Evolutionary conservation across 2,329 filamentous ascomycete species (phyloP), one percentile per base, ranked within the genome.

Genomic region (Aspergillus novofumigatus): DNA sequence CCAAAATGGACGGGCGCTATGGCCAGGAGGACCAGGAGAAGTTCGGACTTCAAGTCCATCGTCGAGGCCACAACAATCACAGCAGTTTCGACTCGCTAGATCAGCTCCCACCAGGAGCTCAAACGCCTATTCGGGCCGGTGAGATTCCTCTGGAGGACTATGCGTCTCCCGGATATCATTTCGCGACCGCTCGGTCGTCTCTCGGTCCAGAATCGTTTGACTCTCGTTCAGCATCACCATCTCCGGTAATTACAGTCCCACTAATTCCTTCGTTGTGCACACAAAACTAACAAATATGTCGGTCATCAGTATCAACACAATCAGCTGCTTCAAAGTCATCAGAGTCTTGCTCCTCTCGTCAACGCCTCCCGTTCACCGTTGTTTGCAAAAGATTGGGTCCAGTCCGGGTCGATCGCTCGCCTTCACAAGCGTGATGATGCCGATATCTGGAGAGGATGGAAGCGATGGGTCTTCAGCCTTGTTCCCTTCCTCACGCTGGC

Each of bases 371-470:
- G 65, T 1, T 67, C 70, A 7, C 69, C 69, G 3, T 60, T 65
- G 17, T 69, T 72, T 35, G 62, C 65, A n/a, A 69, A 67, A 50
- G 72, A 75, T 48, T 75, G 72, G 72, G 68, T 74, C 23, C 65
- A 74, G 53, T 66, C 70, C 9, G 72, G 73, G 11, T 70, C 70
- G 0, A 74, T 75, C 52, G 69, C 72, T 32, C 68, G 69, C 41
- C 49, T 75, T 20, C 67, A 69, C 51, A 65, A 70, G 26, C 69
- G 72, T 26, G 73, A 76, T 53, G 73, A 76, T 59, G 65, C 62
- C 9, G 72, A 72, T 5, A 72, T 69, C 56, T 69, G 74, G 65
- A 67, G 69, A 52, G 71, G 68, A 45, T 75, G 70, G 71, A 75
- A 72, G 58, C 71, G 72, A 54, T 67, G 61, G 51, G 53, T 75